Percentiles rank a stretch among this genome's conserved stretches.
Evolutionary conservation across 495 filamentous ascomycete genomes (phyloP).

Genomic region (Paragyromitra xinjiangensis): DNA sequence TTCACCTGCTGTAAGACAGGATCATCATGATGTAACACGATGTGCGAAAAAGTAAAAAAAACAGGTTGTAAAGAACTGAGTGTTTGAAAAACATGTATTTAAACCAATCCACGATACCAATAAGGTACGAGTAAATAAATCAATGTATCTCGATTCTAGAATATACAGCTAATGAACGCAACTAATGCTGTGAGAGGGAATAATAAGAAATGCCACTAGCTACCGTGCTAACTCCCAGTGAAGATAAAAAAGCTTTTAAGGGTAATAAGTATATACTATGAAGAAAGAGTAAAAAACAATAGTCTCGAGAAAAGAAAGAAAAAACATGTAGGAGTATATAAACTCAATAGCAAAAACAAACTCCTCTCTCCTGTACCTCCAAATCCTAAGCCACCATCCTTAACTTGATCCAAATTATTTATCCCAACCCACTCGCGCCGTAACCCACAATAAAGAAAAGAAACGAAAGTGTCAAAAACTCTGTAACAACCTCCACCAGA

Average conservation of each 20-base stretch:
- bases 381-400: background rate
- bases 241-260: background rate
- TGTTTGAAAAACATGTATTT: no score
- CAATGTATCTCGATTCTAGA: background rate
- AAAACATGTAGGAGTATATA: background rate
- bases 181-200: background rate
- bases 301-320: background rate
- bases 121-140: background rate
- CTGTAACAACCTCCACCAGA: background rate
- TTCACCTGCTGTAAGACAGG: background rate
- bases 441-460: conserved; percentile 21
- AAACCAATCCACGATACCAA: background rate
- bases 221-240: background rate
- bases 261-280: conserved; percentile 6
- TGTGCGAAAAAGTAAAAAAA: background rate
- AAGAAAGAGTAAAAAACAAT: background rate
- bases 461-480: conserved; percentile 7
- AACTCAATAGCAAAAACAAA: conserved; percentile 13
- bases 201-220: background rate
- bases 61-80: background rate
- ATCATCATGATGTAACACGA: background rate
- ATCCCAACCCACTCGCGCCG: conserved; percentile 38
- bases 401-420: conserved; percentile 21
- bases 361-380: conserved; percentile 2
- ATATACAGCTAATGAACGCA: background rate